Conservation (phyloP, 139 green algal genomes). For the Coelastrella sp. region DNA sequence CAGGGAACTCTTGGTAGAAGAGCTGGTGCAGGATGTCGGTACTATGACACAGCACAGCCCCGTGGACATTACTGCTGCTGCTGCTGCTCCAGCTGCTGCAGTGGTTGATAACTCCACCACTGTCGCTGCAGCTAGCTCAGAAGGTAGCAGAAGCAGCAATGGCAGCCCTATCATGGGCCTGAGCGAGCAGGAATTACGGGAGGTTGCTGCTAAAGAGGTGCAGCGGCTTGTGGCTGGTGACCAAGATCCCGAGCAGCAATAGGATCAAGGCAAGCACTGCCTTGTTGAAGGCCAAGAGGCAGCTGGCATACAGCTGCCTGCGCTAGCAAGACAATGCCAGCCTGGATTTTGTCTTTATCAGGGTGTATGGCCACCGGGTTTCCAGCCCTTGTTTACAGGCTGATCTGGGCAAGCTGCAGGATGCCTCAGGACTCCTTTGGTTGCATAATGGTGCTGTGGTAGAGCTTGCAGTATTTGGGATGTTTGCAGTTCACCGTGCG, state of each 20-base stretch:
- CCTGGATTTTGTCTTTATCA: too few species aligned
- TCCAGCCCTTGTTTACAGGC: too few species aligned
- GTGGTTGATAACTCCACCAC: background rate
- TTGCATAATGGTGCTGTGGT: too few species aligned
- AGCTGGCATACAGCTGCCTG: too few species aligned
- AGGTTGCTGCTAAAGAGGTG: conserved; percentile 29
- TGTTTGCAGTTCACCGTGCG: too few species aligned
- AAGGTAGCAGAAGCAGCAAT: background rate
- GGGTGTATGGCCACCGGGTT: too few species aligned
- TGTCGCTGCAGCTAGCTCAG: background rate
- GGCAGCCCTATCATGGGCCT: background rate
- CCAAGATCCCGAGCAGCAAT: background rate
- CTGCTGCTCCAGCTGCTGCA: conserved; percentile 15
- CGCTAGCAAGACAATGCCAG: too few species aligned
- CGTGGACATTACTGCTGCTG: background rate
- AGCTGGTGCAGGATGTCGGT: conserved; percentile 37
- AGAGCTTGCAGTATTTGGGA: too few species aligned
- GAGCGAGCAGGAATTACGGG: conserved; percentile 1
- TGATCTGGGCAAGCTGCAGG: too few species aligned
- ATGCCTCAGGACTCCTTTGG: too few species aligned
- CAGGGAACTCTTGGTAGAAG: conserved; percentile 27
- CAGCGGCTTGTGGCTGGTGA: background rate
- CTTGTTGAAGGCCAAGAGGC: too few species aligned
- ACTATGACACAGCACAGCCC: background rate
- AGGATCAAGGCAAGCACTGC: too few species aligned